Percentiles rank a stretch among this genome's conserved stretches.
These are phyloP conservation scores for Calonectria henricotiae DNA, from an alignment of 2,329 filamentous ascomycete species.

Conservation along the genomic window DNA sequence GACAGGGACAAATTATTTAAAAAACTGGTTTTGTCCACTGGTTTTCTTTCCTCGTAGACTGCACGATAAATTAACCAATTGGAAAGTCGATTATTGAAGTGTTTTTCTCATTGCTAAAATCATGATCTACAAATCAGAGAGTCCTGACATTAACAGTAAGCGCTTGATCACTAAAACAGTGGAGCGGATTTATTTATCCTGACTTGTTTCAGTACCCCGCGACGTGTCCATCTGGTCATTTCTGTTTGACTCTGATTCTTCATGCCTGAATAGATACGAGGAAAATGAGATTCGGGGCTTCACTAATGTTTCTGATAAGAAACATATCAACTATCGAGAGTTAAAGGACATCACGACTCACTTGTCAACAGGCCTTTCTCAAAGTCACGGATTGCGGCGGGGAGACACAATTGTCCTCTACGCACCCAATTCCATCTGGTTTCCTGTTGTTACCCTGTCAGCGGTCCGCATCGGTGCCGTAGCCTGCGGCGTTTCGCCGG, in stretches of 20 bases:
- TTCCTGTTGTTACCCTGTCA: slow-evolving; percentile 73
- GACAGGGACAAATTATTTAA: not conserved
- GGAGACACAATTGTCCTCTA: slow-evolving; percentile 75
- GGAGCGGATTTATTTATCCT: not conserved
- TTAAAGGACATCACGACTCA: slow-evolving; percentile 72
- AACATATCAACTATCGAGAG: slow-evolving; percentile 72
- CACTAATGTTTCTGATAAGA: slow-evolving; percentile 73
- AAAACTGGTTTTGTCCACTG: not conserved
- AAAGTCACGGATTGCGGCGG: slow-evolving; percentile 66
- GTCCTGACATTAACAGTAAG: slow-evolving; percentile 37
- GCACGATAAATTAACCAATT: not conserved
- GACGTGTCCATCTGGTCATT: slow-evolving; percentile 74
- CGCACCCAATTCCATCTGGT: slow-evolving; percentile 78
- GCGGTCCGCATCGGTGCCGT: slow-evolving; percentile 68
- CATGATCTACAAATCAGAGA: slow-evolving; percentile 41
- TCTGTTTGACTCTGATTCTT: slow-evolving; percentile 71
- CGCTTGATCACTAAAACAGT: too few relatives aligned
- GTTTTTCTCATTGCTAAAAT: not conserved
- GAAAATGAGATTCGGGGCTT: slow-evolving; percentile 66
- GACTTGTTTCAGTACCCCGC: slow-evolving; percentile 63
- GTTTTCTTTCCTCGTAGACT: too few relatives aligned
- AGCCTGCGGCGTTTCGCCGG: slow-evolving; percentile 75
- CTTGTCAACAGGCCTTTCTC: slow-evolving; percentile 74
- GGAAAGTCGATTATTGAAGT: not conserved
- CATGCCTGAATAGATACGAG: slow-evolving; percentile 42